phyloP scores from a whole-genome alignment of 805 yeast species.

The Ogataea sp. region DNA sequence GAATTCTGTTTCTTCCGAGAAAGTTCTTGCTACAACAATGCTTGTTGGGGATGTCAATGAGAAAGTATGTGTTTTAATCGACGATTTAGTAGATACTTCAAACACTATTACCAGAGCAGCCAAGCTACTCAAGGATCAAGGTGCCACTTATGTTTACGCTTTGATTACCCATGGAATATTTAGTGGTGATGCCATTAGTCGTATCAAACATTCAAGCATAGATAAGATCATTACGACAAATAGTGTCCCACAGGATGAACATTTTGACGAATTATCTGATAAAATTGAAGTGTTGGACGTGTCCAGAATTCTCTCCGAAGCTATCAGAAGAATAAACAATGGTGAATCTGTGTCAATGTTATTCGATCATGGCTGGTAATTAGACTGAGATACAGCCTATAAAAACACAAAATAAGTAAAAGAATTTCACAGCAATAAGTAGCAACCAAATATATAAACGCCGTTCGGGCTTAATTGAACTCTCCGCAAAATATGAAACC shows the following conservation, averaged over 20 bases:
- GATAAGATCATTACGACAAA: slow-evolving; percentile 87
- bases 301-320: slow-evolving; percentile 83
- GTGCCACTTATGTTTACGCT: slow-evolving; percentile 81
- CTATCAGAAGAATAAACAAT: slow-evolving; percentile 90
- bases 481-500: too few relatives aligned
- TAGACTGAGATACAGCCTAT: too few relatives aligned
- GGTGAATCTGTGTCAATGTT: slow-evolving; percentile 95
- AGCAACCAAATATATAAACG: too few relatives aligned
- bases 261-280: slow-evolving; percentile 43
- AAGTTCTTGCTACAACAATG: slow-evolving; percentile 72
- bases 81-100: slow-evolving; percentile 91
- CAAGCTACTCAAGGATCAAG: slow-evolving; percentile 82
- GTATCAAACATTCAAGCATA: slow-evolving; percentile 59
- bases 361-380: slow-evolving; percentile 75
- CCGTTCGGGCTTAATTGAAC: too few relatives aligned
- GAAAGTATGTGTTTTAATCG: slow-evolving; percentile 82
- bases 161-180: slow-evolving; percentile 89
- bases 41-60: slow-evolving; percentile 90
- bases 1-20: slow-evolving; percentile 9
- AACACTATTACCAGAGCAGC: slow-evolving; percentile 92
- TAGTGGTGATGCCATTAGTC: slow-evolving; percentile 80
- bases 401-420: too few relatives aligned
- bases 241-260: slow-evolving; percentile 76
- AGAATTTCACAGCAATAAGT: too few relatives aligned
- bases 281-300: slow-evolving; percentile 81